These are phyloP conservation scores for Malus hybrid DNA, from an alignment of 331 rosid genomes.

Conservation along the genomic window DNA sequence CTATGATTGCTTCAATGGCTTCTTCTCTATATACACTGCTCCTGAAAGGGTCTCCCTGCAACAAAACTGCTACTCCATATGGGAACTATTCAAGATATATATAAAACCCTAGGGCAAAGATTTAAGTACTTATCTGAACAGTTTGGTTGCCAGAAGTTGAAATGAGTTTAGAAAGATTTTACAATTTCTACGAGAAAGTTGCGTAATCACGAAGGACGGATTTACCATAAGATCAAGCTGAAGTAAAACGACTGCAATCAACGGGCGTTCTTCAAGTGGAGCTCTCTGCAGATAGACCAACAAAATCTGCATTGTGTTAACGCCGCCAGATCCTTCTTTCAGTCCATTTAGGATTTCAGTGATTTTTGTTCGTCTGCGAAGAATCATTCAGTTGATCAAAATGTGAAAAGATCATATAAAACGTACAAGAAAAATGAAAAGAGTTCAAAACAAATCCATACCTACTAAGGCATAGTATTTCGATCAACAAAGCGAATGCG, in stretches of 20 bases:
- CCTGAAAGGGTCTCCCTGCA: conserved; percentile 68
- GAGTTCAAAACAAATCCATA: not conserved
- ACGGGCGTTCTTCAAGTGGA: conserved; percentile 45
- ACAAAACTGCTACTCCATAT: conserved; percentile 62
- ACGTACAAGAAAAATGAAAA: no score
- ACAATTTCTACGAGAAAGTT: not conserved
- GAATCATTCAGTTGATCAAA: not conserved
- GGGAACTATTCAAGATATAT: conserved; percentile 31
- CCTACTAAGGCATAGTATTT: conserved; percentile 69
- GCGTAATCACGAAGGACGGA: not conserved
- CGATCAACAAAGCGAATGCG: conserved; percentile 46
- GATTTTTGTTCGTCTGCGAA: conserved; percentile 54
- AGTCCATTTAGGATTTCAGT: conserved; percentile 43
- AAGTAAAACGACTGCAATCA: conserved; percentile 55
- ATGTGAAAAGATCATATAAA: no score
- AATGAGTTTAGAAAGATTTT: not conserved
- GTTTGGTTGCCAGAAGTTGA: not conserved
- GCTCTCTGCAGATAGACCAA: conserved; percentile 52
- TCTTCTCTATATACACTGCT: conserved; percentile 73
- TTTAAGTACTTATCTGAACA: not conserved
- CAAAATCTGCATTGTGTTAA: conserved; percentile 59
- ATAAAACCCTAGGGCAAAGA: not conserved
- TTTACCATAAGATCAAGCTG: conserved; percentile 83
- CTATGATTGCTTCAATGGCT: conserved; percentile 57
- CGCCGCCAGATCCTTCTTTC: conserved; percentile 63